Evolutionary conservation across 225 moss, liverwort and hornwort genomes (phyloP).

Genomic region (Neckera pumila): DNA sequence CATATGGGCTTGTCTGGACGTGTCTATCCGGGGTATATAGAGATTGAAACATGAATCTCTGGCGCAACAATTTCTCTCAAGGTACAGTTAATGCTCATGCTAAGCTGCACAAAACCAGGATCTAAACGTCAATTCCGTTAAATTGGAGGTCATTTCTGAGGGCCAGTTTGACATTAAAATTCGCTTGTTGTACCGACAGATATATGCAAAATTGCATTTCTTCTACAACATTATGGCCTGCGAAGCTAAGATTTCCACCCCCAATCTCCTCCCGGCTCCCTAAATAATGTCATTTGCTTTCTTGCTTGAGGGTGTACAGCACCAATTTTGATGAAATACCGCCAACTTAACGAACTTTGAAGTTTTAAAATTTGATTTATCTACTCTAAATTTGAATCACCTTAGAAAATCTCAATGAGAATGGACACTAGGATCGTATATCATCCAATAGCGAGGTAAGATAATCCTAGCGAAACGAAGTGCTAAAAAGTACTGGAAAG

Average conservation of each 20-base stretch:
- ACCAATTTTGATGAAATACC: neutral
- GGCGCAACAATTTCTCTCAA: neutral
- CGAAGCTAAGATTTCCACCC: neutral
- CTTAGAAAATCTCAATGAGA: neutral
- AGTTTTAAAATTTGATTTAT: neutral
- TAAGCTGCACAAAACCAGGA: neutral
- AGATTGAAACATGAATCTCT: neutral
- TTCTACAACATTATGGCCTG: no score
- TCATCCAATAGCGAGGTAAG: neutral
- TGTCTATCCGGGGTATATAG: no score
- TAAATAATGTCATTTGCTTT: neutral
- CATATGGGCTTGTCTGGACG: neutral
- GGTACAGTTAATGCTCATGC: neutral
- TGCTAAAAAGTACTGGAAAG: neutral
- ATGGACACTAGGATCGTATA: neutral
- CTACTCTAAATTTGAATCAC: neutral
- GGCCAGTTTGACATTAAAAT: neutral
- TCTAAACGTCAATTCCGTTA: neutral
- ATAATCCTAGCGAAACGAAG: neutral
- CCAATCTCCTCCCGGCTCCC: neutral
- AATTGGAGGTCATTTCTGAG: neutral
- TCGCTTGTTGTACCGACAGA: neutral
- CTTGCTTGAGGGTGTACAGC: neutral
- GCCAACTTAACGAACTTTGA: neutral
- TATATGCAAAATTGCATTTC: neutral